phyloP scores from a whole-genome alignment of 805 yeast genomes.

The Nakazawaea holstii region DNA sequence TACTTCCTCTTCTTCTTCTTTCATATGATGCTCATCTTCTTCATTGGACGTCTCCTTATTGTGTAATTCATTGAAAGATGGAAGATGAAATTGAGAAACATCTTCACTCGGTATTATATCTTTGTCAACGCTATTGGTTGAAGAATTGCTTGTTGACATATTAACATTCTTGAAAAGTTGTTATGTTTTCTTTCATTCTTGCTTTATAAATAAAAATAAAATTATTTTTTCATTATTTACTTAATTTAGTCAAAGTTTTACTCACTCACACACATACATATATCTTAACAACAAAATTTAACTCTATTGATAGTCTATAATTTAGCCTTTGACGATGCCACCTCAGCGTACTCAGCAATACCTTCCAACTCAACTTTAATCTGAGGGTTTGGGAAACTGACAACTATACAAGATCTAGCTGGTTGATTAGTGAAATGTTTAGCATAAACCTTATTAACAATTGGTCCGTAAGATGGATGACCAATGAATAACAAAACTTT shows the following conservation, averaged over 20 bases:
- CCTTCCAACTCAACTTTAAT: conserved; percentile 46
- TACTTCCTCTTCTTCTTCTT: background rate
- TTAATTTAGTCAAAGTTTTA: too few relatives aligned
- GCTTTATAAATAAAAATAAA: too few relatives aligned
- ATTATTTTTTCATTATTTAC: too few relatives aligned
- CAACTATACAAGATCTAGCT: conserved; percentile 40
- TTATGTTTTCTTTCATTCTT: too few relatives aligned
- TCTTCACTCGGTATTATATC: too few relatives aligned
- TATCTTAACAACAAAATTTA: too few relatives aligned
- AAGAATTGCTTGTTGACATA: background rate
- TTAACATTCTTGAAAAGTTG: too few relatives aligned
- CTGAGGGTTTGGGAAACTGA: conserved; percentile 40
- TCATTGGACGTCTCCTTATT: too few relatives aligned
- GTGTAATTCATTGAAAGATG: background rate
- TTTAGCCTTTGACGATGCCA: background rate
- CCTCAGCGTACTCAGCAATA: conserved; percentile 29
- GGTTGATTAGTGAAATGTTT: conserved; percentile 37
- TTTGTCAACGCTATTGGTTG: background rate
- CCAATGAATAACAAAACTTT: conserved; percentile 39
- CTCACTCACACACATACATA: too few relatives aligned
- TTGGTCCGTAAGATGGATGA: conserved; percentile 30
- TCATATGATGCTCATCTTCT: background rate
- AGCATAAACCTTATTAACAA: conserved; percentile 35
- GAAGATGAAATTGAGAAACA: background rate
- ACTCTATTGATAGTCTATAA: too few relatives aligned